These are phyloP conservation scores for Colletotrichum limetticola DNA, from an alignment of 2,329 filamentous ascomycete genomes.

Conservation along the genomic window DNA sequence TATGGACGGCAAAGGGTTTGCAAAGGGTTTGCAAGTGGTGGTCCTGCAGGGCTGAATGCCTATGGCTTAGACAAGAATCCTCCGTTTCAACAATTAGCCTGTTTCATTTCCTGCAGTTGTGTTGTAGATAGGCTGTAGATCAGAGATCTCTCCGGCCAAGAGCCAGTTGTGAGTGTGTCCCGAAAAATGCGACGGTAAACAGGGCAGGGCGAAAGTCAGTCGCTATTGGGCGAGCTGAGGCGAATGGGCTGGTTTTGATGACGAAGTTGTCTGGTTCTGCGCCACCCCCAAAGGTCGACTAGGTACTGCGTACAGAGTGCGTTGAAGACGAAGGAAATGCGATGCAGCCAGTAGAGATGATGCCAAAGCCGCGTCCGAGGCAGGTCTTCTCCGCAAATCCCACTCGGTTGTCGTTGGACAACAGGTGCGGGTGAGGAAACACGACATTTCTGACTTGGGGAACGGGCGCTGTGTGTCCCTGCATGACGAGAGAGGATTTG, in stretches of 20 bases:
- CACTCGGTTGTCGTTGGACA: slow-evolving; percentile 2
- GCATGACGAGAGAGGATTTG: slow-evolving; percentile 20
- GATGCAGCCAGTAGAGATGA: slow-evolving; percentile 1
- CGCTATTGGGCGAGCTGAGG: slow-evolving; percentile 3
- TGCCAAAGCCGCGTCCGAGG: neutral
- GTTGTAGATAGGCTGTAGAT: slow-evolving; percentile 3
- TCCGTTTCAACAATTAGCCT: slow-evolving; percentile 23
- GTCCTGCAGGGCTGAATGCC: too few relatives aligned
- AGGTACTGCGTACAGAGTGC: neutral
- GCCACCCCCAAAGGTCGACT: slow-evolving; percentile 1
- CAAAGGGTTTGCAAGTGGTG: neutral
- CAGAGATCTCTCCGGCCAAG: neutral
- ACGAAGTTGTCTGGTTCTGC: slow-evolving; percentile 13
- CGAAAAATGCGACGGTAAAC: neutral
- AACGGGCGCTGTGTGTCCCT: slow-evolving; percentile 22
- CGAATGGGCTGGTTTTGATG: slow-evolving; percentile 6
- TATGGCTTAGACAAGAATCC: neutral
- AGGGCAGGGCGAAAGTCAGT: neutral
- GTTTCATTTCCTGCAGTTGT: slow-evolving; percentile 27
- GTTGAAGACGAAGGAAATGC: neutral
- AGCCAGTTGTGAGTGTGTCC: neutral
- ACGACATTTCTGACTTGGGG: slow-evolving; percentile 17
- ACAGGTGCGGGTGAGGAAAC: slow-evolving; percentile 13
- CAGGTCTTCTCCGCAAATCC: slow-evolving; percentile 11
- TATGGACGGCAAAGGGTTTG: neutral